phyloP scores from a whole-genome alignment of 345 rosid species.

The Hirschfeldia incana region DNA sequence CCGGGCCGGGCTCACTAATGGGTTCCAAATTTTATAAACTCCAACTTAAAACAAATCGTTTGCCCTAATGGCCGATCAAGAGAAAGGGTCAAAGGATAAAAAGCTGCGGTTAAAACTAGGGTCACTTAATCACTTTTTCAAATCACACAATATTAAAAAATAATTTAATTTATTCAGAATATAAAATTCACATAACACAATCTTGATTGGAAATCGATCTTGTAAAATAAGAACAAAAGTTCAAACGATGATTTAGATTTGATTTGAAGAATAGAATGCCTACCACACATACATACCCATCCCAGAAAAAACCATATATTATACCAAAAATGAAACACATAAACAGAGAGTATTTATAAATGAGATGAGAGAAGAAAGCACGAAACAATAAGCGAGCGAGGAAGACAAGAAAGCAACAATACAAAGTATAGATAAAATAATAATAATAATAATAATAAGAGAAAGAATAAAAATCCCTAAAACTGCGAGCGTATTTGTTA shows the following conservation, averaged over 20 bases:
- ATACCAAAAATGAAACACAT: neutral
- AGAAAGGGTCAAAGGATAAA: constrained; percentile 18
- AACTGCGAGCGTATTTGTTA: constrained; percentile 36
- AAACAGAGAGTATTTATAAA: neutral
- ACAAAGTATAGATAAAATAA: constrained; percentile 8
- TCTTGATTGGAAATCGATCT: neutral
- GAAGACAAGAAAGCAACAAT: constrained; percentile 33
- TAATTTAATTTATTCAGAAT: neutral
- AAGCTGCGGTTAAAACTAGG: constrained; percentile 23
- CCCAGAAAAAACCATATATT: neutral
- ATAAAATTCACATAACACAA: neutral
- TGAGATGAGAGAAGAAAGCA: neutral
- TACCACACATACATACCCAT: neutral
- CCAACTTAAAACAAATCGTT: neutral
- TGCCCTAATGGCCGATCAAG: constrained; percentile 17
- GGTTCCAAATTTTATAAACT: neutral
- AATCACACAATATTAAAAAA: neutral
- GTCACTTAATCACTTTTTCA: constrained; percentile 7
- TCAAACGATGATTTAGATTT: neutral
- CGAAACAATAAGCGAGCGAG: constrained; percentile 24
- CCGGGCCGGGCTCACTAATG: constrained; percentile 21
- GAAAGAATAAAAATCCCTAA: constrained; percentile 20
- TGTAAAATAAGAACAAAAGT: constrained; percentile 1
- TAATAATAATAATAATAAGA: neutral
- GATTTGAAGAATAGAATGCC: neutral